Percentiles rank a stretch among this genome's conserved stretches.
These are phyloP conservation scores for Acmispon strigosus DNA, from an alignment of 306 rosid species.

Conservation along the genomic window DNA sequence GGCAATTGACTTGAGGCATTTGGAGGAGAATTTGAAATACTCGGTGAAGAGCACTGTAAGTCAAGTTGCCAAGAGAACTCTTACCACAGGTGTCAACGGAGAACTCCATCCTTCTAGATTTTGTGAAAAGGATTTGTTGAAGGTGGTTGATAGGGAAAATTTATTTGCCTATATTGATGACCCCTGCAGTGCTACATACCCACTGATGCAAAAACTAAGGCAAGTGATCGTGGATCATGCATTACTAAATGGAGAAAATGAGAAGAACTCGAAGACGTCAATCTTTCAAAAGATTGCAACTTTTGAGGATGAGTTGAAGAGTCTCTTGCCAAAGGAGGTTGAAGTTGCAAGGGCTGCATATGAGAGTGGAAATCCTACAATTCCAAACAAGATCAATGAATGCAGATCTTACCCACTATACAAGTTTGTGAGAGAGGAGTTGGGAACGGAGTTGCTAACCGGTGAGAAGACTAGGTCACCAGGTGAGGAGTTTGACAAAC, in stretches of 20 bases:
- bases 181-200: slow-evolving; percentile 51
- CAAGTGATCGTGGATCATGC: slow-evolving; percentile 57
- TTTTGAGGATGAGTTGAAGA: not conserved
- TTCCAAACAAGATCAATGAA: slow-evolving; percentile 39
- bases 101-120: slow-evolving; percentile 24
- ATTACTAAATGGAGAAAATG: slow-evolving; percentile 33
- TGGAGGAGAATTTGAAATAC: not conserved
- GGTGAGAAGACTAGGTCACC: slow-evolving; percentile 54
- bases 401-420: slow-evolving; percentile 39
- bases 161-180: slow-evolving; percentile 51
- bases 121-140: slow-evolving; percentile 42
- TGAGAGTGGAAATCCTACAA: slow-evolving; percentile 32
- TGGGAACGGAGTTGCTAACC: slow-evolving; percentile 32
- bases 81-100: slow-evolving; percentile 39
- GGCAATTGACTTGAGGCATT: no score
- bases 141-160: slow-evolving; percentile 53
- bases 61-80: slow-evolving; percentile 43
- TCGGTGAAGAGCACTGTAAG: slow-evolving; percentile 47
- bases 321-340: not conserved
- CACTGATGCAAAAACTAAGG: not conserved
- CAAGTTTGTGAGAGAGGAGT: slow-evolving; percentile 40
- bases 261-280: slow-evolving; percentile 43
- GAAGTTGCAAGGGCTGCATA: slow-evolving; percentile 24
- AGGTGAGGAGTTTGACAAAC: slow-evolving; percentile 8
- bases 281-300: slow-evolving; percentile 52